Evolutionary conservation across 2,329 filamentous ascomycete species (phyloP), one percentile per base, ranked within the genome.

Genomic region (Sporothrix mexicana): DNA sequence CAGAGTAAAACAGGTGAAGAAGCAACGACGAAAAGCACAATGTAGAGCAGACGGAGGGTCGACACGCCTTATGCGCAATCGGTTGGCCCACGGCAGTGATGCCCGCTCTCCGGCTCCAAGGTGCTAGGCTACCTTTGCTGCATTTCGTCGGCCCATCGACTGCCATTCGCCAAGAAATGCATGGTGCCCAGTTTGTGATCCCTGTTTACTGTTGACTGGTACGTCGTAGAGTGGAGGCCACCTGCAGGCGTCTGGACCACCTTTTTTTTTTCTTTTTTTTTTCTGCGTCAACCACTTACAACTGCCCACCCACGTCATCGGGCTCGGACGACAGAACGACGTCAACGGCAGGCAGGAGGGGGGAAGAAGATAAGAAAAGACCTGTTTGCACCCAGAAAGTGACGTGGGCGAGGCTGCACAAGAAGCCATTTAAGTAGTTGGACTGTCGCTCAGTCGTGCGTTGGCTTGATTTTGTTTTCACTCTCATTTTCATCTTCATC

Each of bases 261-360:
- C 30, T 36, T 36, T 36, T 36, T 36, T 6, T 7, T 4, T 47
- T 51, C 30, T 36, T 36, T 36, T 36, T 36, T 6, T 7, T 4
- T 47, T 51, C 15, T 51, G 47, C 47, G 6, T 51, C 13, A 15
- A 51, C 55, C 25, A 23, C 55, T 25, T 8, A 15, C 17, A 23
- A n/a, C 43, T 49, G 62, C 30, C 23, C 47, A 69, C 66, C 66
- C 66, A 69, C 66, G 66, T 69, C 66, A 69, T 69, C 66, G 49
- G 66, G 30, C 49, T 30, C 25, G 25, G 66, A 41, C 17, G 20
- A 23, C 41, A 12, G 61, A 47, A 20, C 64, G 41, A 66, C 61
- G 61, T 66, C 41, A 66, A 66, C n/a, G 3, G 17, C 8, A 13
- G 36, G 17, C 36, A 45, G 23, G 36, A 41, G 17, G 12, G 30